These are phyloP conservation scores for Lactuca saligna DNA, from an alignment of 129 eudicot species.

Conservation along the genomic window DNA sequence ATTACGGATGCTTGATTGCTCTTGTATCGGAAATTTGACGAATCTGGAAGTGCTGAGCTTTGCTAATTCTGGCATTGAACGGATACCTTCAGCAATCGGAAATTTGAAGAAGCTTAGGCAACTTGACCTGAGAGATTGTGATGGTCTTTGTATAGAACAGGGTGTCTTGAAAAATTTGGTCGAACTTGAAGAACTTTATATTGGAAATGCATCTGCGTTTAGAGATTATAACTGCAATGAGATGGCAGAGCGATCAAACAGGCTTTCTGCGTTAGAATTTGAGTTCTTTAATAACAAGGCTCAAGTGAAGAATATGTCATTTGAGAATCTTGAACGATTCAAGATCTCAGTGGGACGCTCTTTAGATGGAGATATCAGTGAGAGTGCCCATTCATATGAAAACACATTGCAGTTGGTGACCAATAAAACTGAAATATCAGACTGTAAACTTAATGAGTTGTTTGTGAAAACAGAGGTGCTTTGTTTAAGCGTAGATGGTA, in stretches of 20 bases:
- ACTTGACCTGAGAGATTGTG: background rate
- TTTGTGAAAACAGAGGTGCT: background rate
- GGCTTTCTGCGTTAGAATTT: slow-evolving; percentile 1
- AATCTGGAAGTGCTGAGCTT: background rate
- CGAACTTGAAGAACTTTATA: background rate
- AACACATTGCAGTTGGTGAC: background rate
- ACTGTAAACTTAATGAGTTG: background rate
- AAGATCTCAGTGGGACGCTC: background rate
- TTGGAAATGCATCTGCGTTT: background rate
- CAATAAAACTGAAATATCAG: background rate
- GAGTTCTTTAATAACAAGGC: slow-evolving; percentile 1
- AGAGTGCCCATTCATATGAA: background rate
- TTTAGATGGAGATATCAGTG: background rate
- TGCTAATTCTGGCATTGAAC: too few relatives aligned
- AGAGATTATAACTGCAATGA: background rate
- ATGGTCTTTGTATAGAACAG: background rate
- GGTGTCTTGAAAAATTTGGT: background rate
- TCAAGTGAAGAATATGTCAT: background rate
- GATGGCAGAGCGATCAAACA: background rate
- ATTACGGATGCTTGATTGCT: background rate
- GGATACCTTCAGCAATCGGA: background rate
- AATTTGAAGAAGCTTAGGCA: background rate
- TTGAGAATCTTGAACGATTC: too few relatives aligned
- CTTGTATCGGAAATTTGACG: slow-evolving; percentile 1
- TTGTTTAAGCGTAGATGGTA: background rate